phyloP scores from a whole-genome alignment of 495 filamentous ascomycete genomes.

The Jackrogersella multiformis region DNA sequence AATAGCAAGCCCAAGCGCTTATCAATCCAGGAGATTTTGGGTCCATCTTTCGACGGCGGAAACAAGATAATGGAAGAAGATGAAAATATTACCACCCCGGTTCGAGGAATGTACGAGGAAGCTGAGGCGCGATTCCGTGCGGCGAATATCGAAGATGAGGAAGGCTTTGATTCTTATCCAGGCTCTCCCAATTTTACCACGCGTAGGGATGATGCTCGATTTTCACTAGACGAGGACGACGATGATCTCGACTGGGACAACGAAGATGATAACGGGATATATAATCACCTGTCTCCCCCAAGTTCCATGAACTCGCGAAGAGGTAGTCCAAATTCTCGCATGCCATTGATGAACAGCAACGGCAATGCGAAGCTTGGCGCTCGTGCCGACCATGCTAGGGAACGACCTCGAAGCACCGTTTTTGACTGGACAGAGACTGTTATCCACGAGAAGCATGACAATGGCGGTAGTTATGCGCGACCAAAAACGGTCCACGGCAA shows the following conservation, averaged over 20 bases:
- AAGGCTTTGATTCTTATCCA: slow-evolving; percentile 2
- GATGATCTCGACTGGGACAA: slow-evolving; percentile 68
- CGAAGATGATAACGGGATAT: slow-evolving; percentile 62
- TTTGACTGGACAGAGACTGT: slow-evolving; percentile 90
- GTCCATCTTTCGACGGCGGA: slow-evolving; percentile 57
- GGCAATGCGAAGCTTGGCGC: slow-evolving; percentile 50
- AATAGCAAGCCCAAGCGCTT: slow-evolving; percentile 64
- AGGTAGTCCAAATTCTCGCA: slow-evolving; percentile 57
- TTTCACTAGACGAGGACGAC: slow-evolving; percentile 68
- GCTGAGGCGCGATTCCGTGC: slow-evolving; percentile 37
- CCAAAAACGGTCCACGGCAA: slow-evolving; percentile 93
- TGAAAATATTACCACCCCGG: slow-evolving; percentile 66
- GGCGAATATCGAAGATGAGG: slow-evolving; percentile 27
- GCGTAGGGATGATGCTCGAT: slow-evolving; percentile 53
- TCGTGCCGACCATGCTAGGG: slow-evolving; percentile 47
- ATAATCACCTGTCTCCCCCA: slow-evolving; percentile 64
- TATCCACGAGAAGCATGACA: slow-evolving; percentile 62
- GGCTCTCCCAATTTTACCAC: slow-evolving; percentile 39
- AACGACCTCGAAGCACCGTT: slow-evolving; percentile 67
- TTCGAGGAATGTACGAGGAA: slow-evolving; percentile 48
- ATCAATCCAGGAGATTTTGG: slow-evolving; percentile 65
- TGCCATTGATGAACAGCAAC: slow-evolving; percentile 53
- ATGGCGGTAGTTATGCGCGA: slow-evolving; percentile 66
- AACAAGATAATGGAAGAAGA: slow-evolving; percentile 73
- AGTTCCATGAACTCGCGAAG: slow-evolving; percentile 57